Conservation (phyloP, 768 basidiomycete species). For the Lactarius hatsudake region DNA sequence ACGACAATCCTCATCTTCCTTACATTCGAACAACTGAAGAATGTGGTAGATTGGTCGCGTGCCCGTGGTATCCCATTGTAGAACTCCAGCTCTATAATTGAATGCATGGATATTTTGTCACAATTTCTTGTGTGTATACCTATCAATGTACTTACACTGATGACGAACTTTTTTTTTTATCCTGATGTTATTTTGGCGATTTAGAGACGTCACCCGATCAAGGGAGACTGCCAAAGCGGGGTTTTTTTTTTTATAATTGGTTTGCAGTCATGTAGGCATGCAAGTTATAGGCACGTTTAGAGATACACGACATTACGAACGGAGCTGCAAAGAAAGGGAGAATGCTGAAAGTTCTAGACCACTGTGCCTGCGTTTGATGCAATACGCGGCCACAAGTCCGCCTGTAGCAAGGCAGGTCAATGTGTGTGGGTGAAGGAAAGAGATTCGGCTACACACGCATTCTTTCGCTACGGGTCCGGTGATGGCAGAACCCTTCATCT, state of each 20-base stretch:
- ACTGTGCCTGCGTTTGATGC: conserved; percentile 99
- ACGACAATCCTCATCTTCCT: conserved; percentile 88
- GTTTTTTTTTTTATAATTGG: background rate
- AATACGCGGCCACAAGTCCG: conserved; percentile 99
- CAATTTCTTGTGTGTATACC: conserved; percentile 5
- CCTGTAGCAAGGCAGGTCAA: conserved; percentile 42
- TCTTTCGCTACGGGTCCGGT: conserved; percentile 98
- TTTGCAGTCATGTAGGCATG: conserved; percentile 20
- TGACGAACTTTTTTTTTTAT: conserved; percentile 8
- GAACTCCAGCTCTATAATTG: background rate
- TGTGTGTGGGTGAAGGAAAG: conserved; percentile 7
- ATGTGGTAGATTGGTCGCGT: conserved; percentile 57
- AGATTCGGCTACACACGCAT: conserved; percentile 63
- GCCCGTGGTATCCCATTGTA: conserved; percentile 17
- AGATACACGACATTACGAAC: conserved; percentile 25
- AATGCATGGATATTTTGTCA: conserved; percentile 2
- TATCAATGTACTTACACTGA: conserved; percentile 18
- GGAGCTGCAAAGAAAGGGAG: conserved; percentile 26
- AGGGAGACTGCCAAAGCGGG: background rate
- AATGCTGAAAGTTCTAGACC: conserved; percentile 50
- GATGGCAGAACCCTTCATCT: conserved; percentile 99
- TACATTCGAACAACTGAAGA: conserved; percentile 79
- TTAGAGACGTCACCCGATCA: background rate
- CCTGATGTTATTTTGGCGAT: background rate
- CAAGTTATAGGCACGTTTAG: conserved; percentile 17